Evolutionary conservation across 208 protist genomes (phyloP), one percentile per base, ranked within the genome.

Genomic region (Porcisia hertigi): DNA sequence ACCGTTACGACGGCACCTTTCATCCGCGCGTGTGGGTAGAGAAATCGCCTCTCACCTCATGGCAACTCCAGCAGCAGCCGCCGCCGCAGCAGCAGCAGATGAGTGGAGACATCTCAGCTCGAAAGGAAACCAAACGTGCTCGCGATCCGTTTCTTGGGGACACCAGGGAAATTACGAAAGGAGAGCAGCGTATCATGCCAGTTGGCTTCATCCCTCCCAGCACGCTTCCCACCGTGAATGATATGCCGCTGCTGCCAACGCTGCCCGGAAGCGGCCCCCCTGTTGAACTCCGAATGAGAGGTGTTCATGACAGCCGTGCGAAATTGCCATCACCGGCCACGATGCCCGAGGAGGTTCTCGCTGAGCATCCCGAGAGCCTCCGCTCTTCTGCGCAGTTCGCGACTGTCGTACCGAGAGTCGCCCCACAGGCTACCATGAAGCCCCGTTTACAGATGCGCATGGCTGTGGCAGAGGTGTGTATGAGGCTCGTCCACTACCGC

Each of bases 391-490:
- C 47, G 47, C 71, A 67, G 20, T 47, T 74, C 18, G n/a, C 52
- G 4, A 41, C 16, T 14, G 67, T 30, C 18, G 34, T 60, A 30
- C 52, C 67, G n/a, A 43, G 30, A 53, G 14, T 49, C 49, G 12
- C 14, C 14, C 34, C 67, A 55, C 49, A 59, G 34, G 67, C 18
- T 53, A 41, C 30, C 39, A 25, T 9, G 57, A 34, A 53, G 25
- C 43, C 73, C 18, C 78, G 78, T 18, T 64, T 82, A 62, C 64
- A 49, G 73, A 62, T 43, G 43, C 78, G 73, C 45, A n/a, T 78
- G 34, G n/a, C 41, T 47, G 78, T 82, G 25, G 43, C 72, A 3
- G 78, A 82, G 66, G 53, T 82, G 53, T 77, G 78, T 41, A 1
- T 82, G 25, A 47, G 78, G 18, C 78, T 82, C n/a, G 73, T 82